These are phyloP conservation scores for Westerdykella aurantiaca DNA, from an alignment of 2,329 filamentous ascomycete species.

Conservation along the genomic window DNA sequence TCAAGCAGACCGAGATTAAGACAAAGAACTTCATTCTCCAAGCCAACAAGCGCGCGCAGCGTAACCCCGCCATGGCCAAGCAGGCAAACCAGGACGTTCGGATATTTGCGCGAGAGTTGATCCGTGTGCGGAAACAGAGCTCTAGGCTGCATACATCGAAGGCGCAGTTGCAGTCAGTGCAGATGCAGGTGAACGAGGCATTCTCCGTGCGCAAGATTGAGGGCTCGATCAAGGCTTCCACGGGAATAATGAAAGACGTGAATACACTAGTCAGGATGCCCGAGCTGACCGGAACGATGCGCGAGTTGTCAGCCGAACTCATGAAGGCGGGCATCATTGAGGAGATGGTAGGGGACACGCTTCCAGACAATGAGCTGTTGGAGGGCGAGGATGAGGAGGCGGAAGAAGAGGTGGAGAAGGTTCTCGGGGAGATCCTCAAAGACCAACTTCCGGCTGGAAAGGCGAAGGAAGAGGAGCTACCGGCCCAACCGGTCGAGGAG, in stretches of 20 bases:
- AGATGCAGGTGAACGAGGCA: slow-evolving; percentile 97
- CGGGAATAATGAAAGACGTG: slow-evolving; percentile 95
- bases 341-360: slow-evolving; percentile 86
- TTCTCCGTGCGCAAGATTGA: slow-evolving; percentile 95
- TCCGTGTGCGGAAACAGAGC: slow-evolving; percentile 71
- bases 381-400: slow-evolving; percentile 70
- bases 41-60: slow-evolving; percentile 73
- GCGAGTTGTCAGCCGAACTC: slow-evolving; percentile 76
- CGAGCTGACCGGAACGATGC: slow-evolving; percentile 83
- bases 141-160: slow-evolving; percentile 75
- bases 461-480: slow-evolving; percentile 49
- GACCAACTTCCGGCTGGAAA: slow-evolving; percentile 67
- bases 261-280: slow-evolving; percentile 80
- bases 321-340: slow-evolving; percentile 95
- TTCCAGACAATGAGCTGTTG: slow-evolving; percentile 64
- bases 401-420: slow-evolving; percentile 75
- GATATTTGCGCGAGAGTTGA: slow-evolving; percentile 80
- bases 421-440: slow-evolving; percentile 84
- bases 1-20: slow-evolving; percentile 65
- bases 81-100: slow-evolving; percentile 80
- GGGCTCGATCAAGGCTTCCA: slow-evolving; percentile 77
- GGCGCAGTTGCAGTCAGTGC: slow-evolving; percentile 84
- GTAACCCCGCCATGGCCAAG: slow-evolving; percentile 69
- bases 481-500: slow-evolving; percentile 52
- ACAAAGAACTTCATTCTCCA: slow-evolving; percentile 79